Base-by-base conservation (phyloP, 495 filamentous ascomycete species). In the Hypoxylon intermedium region DNA sequence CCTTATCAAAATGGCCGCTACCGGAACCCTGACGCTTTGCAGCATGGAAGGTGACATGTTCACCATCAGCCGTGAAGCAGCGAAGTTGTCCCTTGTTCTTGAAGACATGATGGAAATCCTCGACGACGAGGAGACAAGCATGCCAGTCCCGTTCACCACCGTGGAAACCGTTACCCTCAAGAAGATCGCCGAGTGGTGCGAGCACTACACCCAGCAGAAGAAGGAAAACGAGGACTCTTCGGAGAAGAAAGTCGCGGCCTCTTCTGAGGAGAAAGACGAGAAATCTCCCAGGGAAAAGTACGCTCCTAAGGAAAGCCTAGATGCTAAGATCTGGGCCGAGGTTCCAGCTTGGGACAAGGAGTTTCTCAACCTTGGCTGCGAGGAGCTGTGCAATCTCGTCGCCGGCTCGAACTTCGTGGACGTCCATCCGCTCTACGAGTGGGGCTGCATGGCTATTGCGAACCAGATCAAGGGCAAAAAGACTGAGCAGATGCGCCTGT, bases 401-500 rank as follows among this genome's bases (percentile, higher is more conserved):
- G 38, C 83, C 79, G 87, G 86, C 11, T 85, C 86, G 59, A 90
- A 90, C 73, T 90, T 88, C 69, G 78, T 90, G 30, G 87, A 89
- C 48, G 88, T 90, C 72, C 85, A 87, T 75, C 77, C 78, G 13
- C 84, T 90, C 5, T 78, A 89, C 37, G 82, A 89, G 43, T 82
- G 86, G 56, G 83, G 85, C 57, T 87, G 85, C 78, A 87, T 87
- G 77, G 86, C 83, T 0, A 84, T 90, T 45, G 87, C 87, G 15
- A 86, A 88, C 61, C 85, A 86, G 82, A 88, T 90, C 76, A 87
- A 87, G 82, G 85, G 84, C 72, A 90, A 89, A 78, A 81, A 82
- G 6, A 86, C 86, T 2, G 85, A 89, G 63, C 83, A 89, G 72
- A 89, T 90, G 70, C 86, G 87, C 49, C 89, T 88, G 75, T 89